Percentiles rank a stretch among this genome's conserved stretches.
These are phyloP conservation scores for Fusarium lateritium DNA, from an alignment of 2,329 filamentous ascomycete genomes.

Conservation along the genomic window DNA sequence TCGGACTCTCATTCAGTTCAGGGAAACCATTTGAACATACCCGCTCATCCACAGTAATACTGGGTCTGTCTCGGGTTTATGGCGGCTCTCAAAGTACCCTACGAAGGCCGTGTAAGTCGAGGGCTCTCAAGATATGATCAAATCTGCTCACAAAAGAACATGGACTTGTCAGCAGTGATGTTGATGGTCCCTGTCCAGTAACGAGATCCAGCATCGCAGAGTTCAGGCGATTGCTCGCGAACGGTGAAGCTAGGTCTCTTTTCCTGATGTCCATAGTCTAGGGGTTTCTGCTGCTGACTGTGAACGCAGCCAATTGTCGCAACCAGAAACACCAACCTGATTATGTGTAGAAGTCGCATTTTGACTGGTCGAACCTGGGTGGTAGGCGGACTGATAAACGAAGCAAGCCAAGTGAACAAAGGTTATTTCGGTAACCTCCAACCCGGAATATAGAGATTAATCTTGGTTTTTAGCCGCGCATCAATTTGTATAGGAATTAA, in stretches of 20 bases:
- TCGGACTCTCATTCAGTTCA: too few species aligned
- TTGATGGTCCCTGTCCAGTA: constrained; percentile 15
- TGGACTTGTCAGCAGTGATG: constrained; percentile 12
- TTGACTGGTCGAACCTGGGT: neutral
- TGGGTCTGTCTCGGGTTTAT: constrained; percentile 11
- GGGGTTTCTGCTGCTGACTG: constrained; percentile 1
- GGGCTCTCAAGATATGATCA: neutral
- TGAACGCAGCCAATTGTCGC: neutral
- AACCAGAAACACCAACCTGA: neutral
- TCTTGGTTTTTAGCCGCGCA: too few species aligned
- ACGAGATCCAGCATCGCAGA: constrained; percentile 12
- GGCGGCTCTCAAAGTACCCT: constrained; percentile 27
- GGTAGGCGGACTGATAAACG: too few species aligned
- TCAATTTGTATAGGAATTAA: too few species aligned
- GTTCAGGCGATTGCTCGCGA: constrained; percentile 2
- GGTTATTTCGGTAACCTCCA: too few species aligned
- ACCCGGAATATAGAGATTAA: too few species aligned
- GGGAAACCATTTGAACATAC: neutral
- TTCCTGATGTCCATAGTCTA: neutral
- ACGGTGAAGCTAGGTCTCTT: neutral
- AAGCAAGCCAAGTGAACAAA: too few species aligned
- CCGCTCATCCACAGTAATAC: constrained; percentile 26
- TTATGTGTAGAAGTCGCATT: neutral
- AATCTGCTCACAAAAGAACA: constrained; percentile 9
- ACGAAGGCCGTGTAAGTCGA: neutral